Evolutionary conservation across 768 basidiomycete genomes (phyloP).

Genomic region (Agaricus subrufescens): DNA sequence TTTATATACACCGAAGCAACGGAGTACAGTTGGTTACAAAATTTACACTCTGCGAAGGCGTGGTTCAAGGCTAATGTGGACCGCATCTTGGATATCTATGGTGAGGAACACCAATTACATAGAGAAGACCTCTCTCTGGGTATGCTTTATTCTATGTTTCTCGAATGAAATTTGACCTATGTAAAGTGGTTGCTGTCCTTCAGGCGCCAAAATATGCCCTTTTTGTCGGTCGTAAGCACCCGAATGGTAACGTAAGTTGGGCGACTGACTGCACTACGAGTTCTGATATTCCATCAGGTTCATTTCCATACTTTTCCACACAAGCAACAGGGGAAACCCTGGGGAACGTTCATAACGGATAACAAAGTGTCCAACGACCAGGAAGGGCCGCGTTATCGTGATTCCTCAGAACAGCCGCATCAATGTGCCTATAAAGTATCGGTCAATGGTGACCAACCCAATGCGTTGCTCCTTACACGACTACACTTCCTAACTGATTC

Average conservation of each 20-base stretch:
- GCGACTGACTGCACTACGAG: not conserved
- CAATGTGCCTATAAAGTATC: slow-evolving; percentile 12
- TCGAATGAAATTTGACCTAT: not conserved
- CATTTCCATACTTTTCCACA: slow-evolving; percentile 69
- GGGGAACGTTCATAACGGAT: slow-evolving; percentile 71
- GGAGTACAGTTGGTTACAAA: slow-evolving; percentile 62
- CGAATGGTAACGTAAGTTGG: slow-evolving; percentile 28
- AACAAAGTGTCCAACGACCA: slow-evolving; percentile 34
- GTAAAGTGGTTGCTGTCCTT: slow-evolving; percentile 61
- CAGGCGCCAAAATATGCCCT: slow-evolving; percentile 68
- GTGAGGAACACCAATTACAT: slow-evolving; percentile 38
- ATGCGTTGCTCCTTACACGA: slow-evolving; percentile 12
- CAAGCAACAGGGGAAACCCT: slow-evolving; percentile 46
- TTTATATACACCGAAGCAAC: slow-evolving; percentile 67
- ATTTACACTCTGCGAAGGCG: slow-evolving; percentile 55
- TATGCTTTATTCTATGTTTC: slow-evolving; percentile 15
- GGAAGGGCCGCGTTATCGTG: slow-evolving; percentile 4
- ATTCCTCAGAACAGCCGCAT: not conserved
- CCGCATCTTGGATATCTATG: slow-evolving; percentile 54
- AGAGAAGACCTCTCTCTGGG: slow-evolving; percentile 59
- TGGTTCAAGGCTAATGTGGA: slow-evolving; percentile 76
- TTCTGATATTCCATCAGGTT: slow-evolving; percentile 28
- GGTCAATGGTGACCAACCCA: slow-evolving; percentile 8
- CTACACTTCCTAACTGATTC: slow-evolving; percentile 11
- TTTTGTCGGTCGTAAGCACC: slow-evolving; percentile 71